Conservation (phyloP, 176 grass and related monocot genomes). For the Avena atlantica region DNA sequence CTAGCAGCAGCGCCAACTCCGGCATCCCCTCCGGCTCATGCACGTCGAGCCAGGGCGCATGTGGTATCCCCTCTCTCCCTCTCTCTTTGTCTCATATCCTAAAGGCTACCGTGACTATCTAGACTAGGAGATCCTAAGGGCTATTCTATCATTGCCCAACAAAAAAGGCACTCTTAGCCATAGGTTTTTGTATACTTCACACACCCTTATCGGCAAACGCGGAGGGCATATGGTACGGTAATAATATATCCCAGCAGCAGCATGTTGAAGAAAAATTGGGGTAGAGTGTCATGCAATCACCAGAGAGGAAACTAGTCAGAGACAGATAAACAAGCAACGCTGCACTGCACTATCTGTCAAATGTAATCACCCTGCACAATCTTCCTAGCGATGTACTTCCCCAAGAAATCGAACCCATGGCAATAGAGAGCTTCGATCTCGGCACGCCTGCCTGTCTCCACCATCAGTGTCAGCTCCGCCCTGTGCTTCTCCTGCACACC, state of each 20-base stretch:
- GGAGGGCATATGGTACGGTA: background rate
- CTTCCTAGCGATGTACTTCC: conserved; percentile 81
- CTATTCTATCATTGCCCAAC: no score
- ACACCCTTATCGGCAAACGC: no score
- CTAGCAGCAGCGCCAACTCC: no score
- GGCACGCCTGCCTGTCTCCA: conserved; percentile 62
- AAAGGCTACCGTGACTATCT: no score
- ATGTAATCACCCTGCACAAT: conserved; percentile 94
- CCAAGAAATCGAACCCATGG: conserved; percentile 85
- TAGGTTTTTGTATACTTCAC: no score
- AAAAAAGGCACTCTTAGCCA: no score
- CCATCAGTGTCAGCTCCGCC: conserved; percentile 73
- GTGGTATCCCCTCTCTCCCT: no score
- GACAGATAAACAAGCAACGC: background rate
- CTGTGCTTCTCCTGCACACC: conserved; percentile 62
- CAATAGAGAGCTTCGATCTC: conserved; percentile 93
- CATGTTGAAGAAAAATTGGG: background rate
- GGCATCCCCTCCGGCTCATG: no score
- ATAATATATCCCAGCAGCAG: background rate
- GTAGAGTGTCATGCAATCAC: background rate
- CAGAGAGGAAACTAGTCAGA: background rate
- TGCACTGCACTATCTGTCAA: conserved; percentile 45
- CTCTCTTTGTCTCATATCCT: no score
- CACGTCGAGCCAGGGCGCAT: no score
- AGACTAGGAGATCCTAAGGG: no score